These are phyloP conservation scores for Yamadazyma taylorii DNA, from an alignment of 1,139 yeast species.

Conservation along the genomic window DNA sequence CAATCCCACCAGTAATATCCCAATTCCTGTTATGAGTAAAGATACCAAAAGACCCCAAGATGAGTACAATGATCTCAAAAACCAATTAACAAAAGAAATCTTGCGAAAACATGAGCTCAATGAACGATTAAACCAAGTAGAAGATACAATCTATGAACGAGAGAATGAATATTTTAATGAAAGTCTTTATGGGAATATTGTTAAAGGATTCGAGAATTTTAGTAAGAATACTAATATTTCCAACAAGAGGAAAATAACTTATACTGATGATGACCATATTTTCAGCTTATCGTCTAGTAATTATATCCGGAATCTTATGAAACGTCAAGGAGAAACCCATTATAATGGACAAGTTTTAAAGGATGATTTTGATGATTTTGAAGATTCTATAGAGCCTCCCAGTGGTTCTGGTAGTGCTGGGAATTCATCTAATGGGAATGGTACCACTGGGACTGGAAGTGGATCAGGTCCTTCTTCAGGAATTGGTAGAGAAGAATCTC, in stretches of 20 bases:
- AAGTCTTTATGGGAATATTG: constrained; percentile 70
- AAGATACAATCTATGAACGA: constrained; percentile 78
- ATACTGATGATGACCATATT: constrained; percentile 80
- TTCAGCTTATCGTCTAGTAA: constrained; percentile 80
- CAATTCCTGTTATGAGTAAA: constrained; percentile 24
- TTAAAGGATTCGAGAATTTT: constrained; percentile 86
- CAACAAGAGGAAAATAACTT: constrained; percentile 54
- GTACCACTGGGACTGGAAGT: neutral
- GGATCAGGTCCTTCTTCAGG: neutral
- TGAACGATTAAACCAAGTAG: constrained; percentile 59
- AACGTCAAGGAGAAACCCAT: constrained; percentile 26
- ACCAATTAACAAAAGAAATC: constrained; percentile 66
- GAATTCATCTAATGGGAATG: too few relatives aligned
- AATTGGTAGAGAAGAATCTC: constrained; percentile 4
- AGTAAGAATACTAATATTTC: constrained; percentile 48
- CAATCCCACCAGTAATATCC: too few relatives aligned
- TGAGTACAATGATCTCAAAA: constrained; percentile 68
- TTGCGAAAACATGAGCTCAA: constrained; percentile 65
- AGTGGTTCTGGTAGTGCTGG: constrained; percentile 7
- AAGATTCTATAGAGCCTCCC: constrained; percentile 44
- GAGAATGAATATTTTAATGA: constrained; percentile 81
- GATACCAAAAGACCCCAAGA: constrained; percentile 22
- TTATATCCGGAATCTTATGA: constrained; percentile 62
- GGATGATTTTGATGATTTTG: constrained; percentile 47
- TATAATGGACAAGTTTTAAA: constrained; percentile 13